Evolutionary conservation across 73 alveolate species (phyloP).

Genomic region (Paramecium tetraurelia): DNA sequence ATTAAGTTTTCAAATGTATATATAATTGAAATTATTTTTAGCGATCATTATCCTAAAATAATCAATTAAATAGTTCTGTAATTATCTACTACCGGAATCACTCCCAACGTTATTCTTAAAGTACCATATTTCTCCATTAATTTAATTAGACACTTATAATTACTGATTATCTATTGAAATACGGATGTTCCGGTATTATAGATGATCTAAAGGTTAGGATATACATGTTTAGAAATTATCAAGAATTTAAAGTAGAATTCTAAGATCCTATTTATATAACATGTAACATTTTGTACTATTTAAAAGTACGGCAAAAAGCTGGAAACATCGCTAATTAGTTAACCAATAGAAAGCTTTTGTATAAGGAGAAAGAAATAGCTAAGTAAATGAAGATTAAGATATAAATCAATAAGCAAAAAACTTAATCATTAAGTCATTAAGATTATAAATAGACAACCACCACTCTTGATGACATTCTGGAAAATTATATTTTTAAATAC

Average conservation of each 20-base stretch:
- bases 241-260: neutral
- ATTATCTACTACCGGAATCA: neutral
- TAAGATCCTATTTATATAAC: neutral
- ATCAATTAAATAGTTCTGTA: neutral
- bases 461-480: neutral
- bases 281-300: neutral
- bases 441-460: neutral
- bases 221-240: neutral
- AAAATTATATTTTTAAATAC: constrained; percentile 36
- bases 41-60: neutral
- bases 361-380: constrained; percentile 28
- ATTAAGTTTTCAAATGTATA: constrained; percentile 7
- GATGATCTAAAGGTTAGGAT: constrained; percentile 31
- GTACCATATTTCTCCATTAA: neutral
- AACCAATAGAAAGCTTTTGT: constrained; percentile 1
- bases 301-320: constrained; percentile 16
- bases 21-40: neutral
- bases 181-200: constrained; percentile 21
- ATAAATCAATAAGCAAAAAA: neutral
- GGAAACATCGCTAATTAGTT: constrained; percentile 7
- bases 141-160: neutral
- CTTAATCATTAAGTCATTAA: neutral
- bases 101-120: neutral
- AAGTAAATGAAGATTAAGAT: neutral
- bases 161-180: constrained; percentile 5